Evolutionary conservation across 176 grass and related monocot genomes (phyloP), one percentile per base, ranked within the genome.

Genomic region (Phoenix dactylifera): DNA sequence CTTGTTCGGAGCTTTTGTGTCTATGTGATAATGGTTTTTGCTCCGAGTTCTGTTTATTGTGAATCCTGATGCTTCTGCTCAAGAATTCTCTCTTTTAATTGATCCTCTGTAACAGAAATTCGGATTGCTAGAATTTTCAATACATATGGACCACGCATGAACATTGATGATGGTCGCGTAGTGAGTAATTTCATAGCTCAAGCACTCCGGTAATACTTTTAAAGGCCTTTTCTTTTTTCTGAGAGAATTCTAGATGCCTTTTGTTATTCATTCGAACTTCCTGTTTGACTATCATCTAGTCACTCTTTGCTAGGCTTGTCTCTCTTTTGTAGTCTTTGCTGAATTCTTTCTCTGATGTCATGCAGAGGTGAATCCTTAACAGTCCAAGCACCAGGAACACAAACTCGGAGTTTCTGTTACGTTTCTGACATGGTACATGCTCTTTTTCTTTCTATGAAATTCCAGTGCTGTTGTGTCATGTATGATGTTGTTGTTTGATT

Each of bases 161-260:
- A 99, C 76, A 99, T 99, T 57, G 94, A 99, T 72, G 94, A 99
- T 65, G 94, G 94, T 0, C 94, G 94, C 77, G 94, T 99, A 51
- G 94, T 99, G 58, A 99, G 94, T 74, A 99, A 99, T 82, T 99
- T 99, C 88, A 99, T 99, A 51, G 94, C 94, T 89, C 94, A 93
- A 79, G 94, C 94, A 57, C 60, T 99, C 19, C 88, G 94, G 94
- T 99, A 92, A 81, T 80, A 25, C 58, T 49, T 68, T 16, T 22
- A 12, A 9, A 20, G 50, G 7, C 51, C 73, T 74, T 4, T 24
- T 53, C 44, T 23, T 62, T 50, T 32, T 22, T 54, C 7, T 44
- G 35, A 44, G 7, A 44, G 9, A 14, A 44, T 44, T 44, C 10
- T 44, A 44, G 2, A 14, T 9, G 35, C 35, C 9, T 44, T 44